Evolutionary conservation across 495 filamentous ascomycete species (phyloP).

Genomic region (Oleoguttula mirabilis): DNA sequence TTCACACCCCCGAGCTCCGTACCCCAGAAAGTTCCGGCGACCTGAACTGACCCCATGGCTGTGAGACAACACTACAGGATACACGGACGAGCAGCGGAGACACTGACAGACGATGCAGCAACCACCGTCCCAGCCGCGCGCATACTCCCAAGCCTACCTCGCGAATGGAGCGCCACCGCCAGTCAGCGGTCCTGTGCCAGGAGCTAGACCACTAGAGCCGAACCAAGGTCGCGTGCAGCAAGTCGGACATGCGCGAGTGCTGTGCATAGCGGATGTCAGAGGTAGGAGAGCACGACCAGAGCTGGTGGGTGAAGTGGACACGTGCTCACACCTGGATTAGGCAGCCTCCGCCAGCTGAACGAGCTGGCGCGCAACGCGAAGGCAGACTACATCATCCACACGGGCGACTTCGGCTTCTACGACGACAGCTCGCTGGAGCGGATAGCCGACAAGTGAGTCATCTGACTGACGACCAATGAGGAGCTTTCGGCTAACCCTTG

Average conservation of each 20-base stretch:
- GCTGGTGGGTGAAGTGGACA: constrained; percentile 16
- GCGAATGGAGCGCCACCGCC: constrained; percentile 29
- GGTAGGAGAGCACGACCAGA: constrained; percentile 45
- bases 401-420: constrained; percentile 98
- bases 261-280: constrained; percentile 96
- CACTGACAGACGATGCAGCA: constrained; percentile 24
- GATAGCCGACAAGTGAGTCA: constrained; percentile 92
- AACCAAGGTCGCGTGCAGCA: constrained; percentile 70
- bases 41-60: background rate
- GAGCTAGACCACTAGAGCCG: constrained; percentile 39
- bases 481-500: no score
- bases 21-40: background rate
- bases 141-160: constrained; percentile 28
- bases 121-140: constrained; percentile 29
- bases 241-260: constrained; percentile 67
- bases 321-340: constrained; percentile 37
- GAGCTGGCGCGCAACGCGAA: constrained; percentile 85
- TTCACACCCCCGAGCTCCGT: constrained; percentile 4
- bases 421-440: constrained; percentile 90
- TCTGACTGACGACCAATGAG: background rate
- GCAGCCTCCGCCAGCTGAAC: constrained; percentile 90
- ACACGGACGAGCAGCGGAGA: background rate
- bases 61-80: background rate
- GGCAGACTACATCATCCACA: constrained; percentile 94
- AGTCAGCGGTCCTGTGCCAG: constrained; percentile 30